Evolutionary conservation across 495 filamentous ascomycete species (phyloP), one percentile per base, ranked within the genome.

Genomic region (Mytilinidion resinicola): DNA sequence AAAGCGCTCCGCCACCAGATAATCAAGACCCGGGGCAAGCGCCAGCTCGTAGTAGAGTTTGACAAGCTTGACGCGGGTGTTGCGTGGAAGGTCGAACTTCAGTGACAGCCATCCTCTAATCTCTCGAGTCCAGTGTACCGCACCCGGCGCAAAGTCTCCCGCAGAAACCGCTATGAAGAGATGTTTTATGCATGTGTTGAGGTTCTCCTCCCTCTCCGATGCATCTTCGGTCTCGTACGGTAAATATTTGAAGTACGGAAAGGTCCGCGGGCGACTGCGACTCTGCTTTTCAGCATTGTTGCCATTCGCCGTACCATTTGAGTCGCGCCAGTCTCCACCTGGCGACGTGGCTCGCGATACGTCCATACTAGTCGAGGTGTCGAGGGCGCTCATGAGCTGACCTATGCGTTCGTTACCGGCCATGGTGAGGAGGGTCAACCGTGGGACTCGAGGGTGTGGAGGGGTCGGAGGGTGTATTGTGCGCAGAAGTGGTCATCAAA

Each of bases 61-160:
- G 15, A 91, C 87, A 20, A 99, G 84, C 70, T 83, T 89, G 56
- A 90, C 82, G 50, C 93, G 80, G 44, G 92, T 84, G 59, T 83
- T 84, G 54, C 85, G 80, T 44, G 91, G 89, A 56, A 93, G 88
- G 73, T 97, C 95, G 69, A 96, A 99, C 75, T 99, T 99, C 68
- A 97, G 81, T 9, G 85, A 85, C 21, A 99, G 78, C 95, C 93
- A 99, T 74, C 87, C 90, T 68, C 90, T 82, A 19, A 99, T 84
- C 78, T 97, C 92, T 64, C 93, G 83, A 53, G 93, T 96, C 95
- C 95, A 99, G 73, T 97, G 91, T 19, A 95, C 79, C 11, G 93
- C 93, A 14, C 93, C 95, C 0, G 93, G 88, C 51, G 85, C 82
- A 72, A 97, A 97, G 70, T 99, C 95, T 36, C 95, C 90, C 14